These are phyloP conservation scores for Neopestalotiopsis clavispora DNA, from an alignment of 2,329 filamentous ascomycete species.

Conservation along the genomic window DNA sequence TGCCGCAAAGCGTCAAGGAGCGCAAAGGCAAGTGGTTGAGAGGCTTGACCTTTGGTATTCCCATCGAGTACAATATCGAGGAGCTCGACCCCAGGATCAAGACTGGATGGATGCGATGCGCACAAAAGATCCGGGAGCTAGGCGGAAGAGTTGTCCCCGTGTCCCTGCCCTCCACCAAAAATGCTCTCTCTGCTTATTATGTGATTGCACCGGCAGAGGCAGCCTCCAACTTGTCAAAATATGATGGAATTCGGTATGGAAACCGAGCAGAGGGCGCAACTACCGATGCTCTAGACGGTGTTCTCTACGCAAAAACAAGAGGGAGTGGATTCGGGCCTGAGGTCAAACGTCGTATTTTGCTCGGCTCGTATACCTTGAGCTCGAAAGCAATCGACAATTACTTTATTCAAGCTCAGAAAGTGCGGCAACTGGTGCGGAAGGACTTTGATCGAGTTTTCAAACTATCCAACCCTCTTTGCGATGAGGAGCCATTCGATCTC, in stretches of 20 bases:
- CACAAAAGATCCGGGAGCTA: slow-evolving; percentile 62
- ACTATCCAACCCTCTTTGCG: slow-evolving; percentile 69
- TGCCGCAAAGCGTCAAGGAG: background rate
- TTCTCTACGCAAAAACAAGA: slow-evolving; percentile 78
- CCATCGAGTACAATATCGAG: slow-evolving; percentile 83
- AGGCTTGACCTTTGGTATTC: slow-evolving; percentile 59
- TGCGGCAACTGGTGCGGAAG: slow-evolving; percentile 79
- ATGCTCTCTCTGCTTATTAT: slow-evolving; percentile 92
- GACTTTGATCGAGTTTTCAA: slow-evolving; percentile 86
- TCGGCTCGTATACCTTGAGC: slow-evolving; percentile 89
- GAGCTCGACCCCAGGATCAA: slow-evolving; percentile 77
- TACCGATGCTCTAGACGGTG: slow-evolving; percentile 61
- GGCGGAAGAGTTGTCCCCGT: slow-evolving; percentile 78
- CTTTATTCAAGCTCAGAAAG: slow-evolving; percentile 90
- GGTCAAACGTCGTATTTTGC: slow-evolving; percentile 82
- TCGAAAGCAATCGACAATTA: slow-evolving; percentile 94
- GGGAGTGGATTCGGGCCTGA: slow-evolving; percentile 80
- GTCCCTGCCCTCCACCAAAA: slow-evolving; percentile 80
- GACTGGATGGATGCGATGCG: slow-evolving; percentile 68
- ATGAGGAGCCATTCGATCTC: slow-evolving; percentile 58
- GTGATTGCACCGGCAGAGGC: slow-evolving; percentile 94
- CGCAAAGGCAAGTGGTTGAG: background rate
- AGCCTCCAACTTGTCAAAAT: slow-evolving; percentile 94
- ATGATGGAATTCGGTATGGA: slow-evolving; percentile 95
- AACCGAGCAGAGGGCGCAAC: slow-evolving; percentile 49